phyloP scores from a whole-genome alignment of 768 basidiomycete species.

The Termitomyces eurrhizus region DNA sequence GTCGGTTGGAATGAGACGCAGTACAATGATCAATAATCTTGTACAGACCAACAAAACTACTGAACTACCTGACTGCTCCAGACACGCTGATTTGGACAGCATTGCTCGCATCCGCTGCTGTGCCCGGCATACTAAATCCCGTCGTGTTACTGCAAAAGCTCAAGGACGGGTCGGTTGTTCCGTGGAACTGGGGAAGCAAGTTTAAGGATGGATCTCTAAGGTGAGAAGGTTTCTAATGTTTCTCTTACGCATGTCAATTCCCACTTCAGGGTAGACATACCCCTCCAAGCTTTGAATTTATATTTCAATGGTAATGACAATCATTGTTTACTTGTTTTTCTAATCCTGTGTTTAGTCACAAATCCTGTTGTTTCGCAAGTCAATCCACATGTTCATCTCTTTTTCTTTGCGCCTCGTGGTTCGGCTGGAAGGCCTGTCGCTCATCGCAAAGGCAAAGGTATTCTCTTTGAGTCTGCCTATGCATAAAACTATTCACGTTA shows the following conservation, averaged over 20 bases:
- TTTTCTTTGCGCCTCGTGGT: constrained; percentile 90
- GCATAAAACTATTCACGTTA: background rate
- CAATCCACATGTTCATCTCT: constrained; percentile 88
- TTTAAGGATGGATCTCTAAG: constrained; percentile 92
- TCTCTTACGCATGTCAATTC: background rate
- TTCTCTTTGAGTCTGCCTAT: background rate
- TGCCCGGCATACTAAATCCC: constrained; percentile 92
- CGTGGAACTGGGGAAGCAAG: constrained; percentile 93
- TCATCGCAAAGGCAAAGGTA: constrained; percentile 89
- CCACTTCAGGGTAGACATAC: constrained; percentile 80
- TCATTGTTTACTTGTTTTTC: background rate
- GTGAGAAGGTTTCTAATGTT: constrained; percentile 30
- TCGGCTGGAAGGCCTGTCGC: constrained; percentile 92
- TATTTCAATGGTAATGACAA: constrained; percentile 70
- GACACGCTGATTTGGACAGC: constrained; percentile 85
- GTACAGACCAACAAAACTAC: constrained; percentile 83
- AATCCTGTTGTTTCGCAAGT: constrained; percentile 94
- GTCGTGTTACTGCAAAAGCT: constrained; percentile 95
- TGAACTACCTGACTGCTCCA: constrained; percentile 96
- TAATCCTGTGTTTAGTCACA: constrained; percentile 51
- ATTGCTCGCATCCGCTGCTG: constrained; percentile 85
- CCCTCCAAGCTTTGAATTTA: constrained; percentile 81
- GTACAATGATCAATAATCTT: constrained; percentile 5
- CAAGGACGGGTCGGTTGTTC: constrained; percentile 71
- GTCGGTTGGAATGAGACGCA: background rate